phyloP scores from a whole-genome alignment of 2,329 filamentous ascomycete species.

The Sporothrix brunneoviolacea region DNA sequence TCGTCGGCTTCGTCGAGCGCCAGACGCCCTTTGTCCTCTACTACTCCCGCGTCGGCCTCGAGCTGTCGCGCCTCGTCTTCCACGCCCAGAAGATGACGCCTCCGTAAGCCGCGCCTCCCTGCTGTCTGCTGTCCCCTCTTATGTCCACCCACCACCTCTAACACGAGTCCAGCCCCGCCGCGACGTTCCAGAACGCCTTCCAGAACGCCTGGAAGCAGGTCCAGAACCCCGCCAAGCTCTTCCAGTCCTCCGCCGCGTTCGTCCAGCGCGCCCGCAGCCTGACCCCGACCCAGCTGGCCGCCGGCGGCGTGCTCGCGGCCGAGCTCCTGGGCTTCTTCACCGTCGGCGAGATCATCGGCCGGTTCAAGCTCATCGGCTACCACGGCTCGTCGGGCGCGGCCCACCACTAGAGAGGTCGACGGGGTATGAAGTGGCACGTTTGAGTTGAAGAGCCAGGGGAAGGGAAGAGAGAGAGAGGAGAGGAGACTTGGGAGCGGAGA shows the following conservation, averaged over 20 bases:
- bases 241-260: constrained; percentile 38
- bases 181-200: constrained; percentile 83
- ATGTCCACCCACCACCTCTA: background rate
- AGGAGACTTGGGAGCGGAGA: background rate
- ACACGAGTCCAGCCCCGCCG: constrained; percentile 62
- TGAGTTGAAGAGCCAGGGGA: background rate
- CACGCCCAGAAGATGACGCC: constrained; percentile 84
- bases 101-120: constrained; percentile 68
- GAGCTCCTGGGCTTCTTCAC: constrained; percentile 97
- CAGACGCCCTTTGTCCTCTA: constrained; percentile 81
- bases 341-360: constrained; percentile 91
- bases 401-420: too few species aligned
- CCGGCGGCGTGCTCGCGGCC: constrained; percentile 70
- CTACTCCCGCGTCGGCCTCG: constrained; percentile 83
- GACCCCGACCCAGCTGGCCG: constrained; percentile 61
- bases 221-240: constrained; percentile 58
- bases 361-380: constrained; percentile 94
- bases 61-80: constrained; percentile 84
- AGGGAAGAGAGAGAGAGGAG: background rate
- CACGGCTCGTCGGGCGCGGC: constrained; percentile 54
- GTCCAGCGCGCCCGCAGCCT: constrained; percentile 56
- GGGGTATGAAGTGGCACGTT: background rate
- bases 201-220: constrained; percentile 64
- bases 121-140: constrained; percentile 17
- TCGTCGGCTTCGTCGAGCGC: constrained; percentile 77